Evolutionary conservation across 225 moss, liverwort and hornwort species (phyloP).

Genomic region (Physcomitrium patens): DNA sequence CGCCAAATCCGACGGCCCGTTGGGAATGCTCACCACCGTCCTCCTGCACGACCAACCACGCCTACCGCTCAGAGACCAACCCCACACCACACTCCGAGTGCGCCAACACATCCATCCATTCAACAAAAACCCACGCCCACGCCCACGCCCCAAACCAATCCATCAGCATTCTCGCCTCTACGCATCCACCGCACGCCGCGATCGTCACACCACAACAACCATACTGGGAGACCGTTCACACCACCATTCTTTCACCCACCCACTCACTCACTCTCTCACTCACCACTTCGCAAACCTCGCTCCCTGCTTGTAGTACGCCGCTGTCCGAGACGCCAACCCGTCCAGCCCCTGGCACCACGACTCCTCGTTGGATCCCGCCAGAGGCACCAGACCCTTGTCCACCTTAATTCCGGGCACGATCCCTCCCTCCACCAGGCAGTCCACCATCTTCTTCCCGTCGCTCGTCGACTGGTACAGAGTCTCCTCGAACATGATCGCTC

Average conservation of each 20-base stretch:
- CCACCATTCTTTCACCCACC: too few relatives aligned
- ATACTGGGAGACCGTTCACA: background rate
- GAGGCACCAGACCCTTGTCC: conserved; percentile 38
- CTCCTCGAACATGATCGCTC: conserved; percentile 46
- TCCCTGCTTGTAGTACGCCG: conserved; percentile 42
- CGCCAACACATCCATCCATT: background rate
- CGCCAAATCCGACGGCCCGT: conserved; percentile 29
- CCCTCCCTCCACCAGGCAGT: conserved; percentile 33
- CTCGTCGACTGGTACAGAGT: conserved; percentile 44
- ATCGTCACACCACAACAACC: background rate
- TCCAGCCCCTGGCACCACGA: conserved; percentile 45
- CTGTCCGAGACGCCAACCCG: conserved; percentile 39
- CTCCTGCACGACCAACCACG: conserved; percentile 8
- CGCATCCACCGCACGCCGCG: too few relatives aligned
- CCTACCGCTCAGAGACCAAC: background rate
- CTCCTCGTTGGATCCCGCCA: conserved; percentile 43
- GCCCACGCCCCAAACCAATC: background rate
- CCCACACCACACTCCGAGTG: background rate
- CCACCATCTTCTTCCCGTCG: conserved; percentile 48
- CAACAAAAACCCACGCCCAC: background rate
- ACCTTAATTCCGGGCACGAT: conserved; percentile 46
- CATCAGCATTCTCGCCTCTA: too few relatives aligned
- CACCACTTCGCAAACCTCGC: conserved; percentile 49
- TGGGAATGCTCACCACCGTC: conserved; percentile 23
- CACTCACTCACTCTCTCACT: conserved; percentile 16